Evolutionary conservation across 805 yeast genomes (phyloP).

Genomic region (Lipomyces kockii): DNA sequence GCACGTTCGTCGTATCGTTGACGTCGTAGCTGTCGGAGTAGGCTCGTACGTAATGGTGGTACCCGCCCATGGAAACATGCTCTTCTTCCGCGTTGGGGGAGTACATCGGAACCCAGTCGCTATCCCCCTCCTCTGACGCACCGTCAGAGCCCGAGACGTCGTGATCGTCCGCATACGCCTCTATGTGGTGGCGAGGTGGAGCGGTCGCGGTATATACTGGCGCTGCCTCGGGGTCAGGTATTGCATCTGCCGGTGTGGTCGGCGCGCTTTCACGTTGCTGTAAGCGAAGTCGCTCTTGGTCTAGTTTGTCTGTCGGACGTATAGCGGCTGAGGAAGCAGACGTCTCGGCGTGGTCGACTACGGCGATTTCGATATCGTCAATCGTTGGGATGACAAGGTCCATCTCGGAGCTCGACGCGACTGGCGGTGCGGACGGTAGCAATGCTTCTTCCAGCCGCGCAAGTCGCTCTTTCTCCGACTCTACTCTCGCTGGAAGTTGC

Average conservation of each 20-base stretch:
- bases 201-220: slow-evolving; percentile 26
- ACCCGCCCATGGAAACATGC: slow-evolving; percentile 29
- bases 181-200: slow-evolving; percentile 17
- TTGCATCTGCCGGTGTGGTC: not conserved
- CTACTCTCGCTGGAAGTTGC: slow-evolving; percentile 17
- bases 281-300: slow-evolving; percentile 28
- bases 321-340: not conserved
- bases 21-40: slow-evolving; percentile 13
- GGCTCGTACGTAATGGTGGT: slow-evolving; percentile 19
- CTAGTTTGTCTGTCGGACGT: slow-evolving; percentile 22
- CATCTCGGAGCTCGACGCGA: not conserved
- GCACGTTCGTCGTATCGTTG: slow-evolving; percentile 16
- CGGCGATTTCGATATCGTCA: slow-evolving; percentile 12
- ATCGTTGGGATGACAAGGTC: slow-evolving; percentile 16
- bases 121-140: slow-evolving; percentile 5
- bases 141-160: not conserved
- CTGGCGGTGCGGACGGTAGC: slow-evolving; percentile 62
- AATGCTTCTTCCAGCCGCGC: slow-evolving; percentile 60
- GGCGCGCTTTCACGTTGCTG: slow-evolving; percentile 24
- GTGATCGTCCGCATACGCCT: slow-evolving; percentile 9
- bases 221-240: slow-evolving; percentile 5
- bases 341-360: not conserved
- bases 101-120: slow-evolving; percentile 33
- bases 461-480: slow-evolving; percentile 63
- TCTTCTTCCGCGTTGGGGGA: slow-evolving; percentile 29